Base-by-base conservation (phyloP, 371 early-diverging fungal genomes). In the Funneliformis caledonium region DNA sequence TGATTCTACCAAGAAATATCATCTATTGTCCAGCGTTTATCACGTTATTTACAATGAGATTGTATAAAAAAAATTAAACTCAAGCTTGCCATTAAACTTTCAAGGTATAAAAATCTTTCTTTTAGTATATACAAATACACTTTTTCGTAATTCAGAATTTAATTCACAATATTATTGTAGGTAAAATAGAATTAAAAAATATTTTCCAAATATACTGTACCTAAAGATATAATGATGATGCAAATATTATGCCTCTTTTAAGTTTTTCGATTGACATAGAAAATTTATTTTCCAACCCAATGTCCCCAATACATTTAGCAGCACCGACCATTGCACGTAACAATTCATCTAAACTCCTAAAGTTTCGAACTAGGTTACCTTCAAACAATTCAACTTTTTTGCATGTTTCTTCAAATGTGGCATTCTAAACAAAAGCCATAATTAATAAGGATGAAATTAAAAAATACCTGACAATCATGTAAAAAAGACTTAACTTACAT, bases 231-330 rank as follows among this genome's bases (percentile, higher is more conserved):
- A 99, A 90, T 19, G 97, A 97, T 42, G 95, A 95, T 14, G 99
- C 97, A 91, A 99, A 99, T 62, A 99, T 96, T 88, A 99, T 99
- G 82, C 99, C 99, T 85, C 99, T 91, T 89, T 99, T 99, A 84
- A 99, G 97, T 86, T 94, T 92, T 81, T 88, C 92, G 80, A 98
- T 98, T 33, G 92, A 88, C 72, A 96, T 94, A 22, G 95, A 92
- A 91, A 99, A 99, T 89, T 99, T 97, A 86, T 91, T 94, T 84
- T 98, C 99, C 75, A 99, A 86, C 84, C 97, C 99, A 9, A 91
- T 91, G 86, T 99, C 99, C 67, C 99, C 99, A 79, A 99, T 99
- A 77, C 92, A 94, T 85, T 96, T 96, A 33, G 99, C 95, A 4
- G 99, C 99, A 80, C 91, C 86, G 68, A 92, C 89, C 95, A 99